A percentile compares a stretch with the other conserved stretches of the same genome.
Evolutionary conservation across 129 eudicot species (phyloP).

Genomic region (Centaurea solstitialis): DNA sequence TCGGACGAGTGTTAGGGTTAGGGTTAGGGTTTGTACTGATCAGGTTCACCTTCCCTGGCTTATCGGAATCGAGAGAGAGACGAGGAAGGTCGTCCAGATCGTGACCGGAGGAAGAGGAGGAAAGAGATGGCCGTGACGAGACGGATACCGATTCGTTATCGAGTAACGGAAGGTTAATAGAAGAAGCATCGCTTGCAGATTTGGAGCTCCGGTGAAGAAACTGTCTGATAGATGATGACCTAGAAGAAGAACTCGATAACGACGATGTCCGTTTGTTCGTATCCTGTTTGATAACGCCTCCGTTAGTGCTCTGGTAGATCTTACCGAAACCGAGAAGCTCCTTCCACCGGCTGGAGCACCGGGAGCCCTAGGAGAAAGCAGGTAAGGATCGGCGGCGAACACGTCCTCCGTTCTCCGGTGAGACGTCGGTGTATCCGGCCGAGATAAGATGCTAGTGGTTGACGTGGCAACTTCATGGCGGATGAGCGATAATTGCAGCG

Average conservation of each 20-base stretch:
- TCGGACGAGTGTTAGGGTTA: constrained; percentile 31
- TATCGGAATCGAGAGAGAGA: constrained; percentile 65
- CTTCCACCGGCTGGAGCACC: constrained; percentile 88
- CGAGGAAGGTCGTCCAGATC: constrained; percentile 75
- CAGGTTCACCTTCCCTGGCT: constrained; percentile 25
- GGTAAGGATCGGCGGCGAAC: constrained; percentile 44
- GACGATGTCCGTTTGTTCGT: constrained; percentile 38
- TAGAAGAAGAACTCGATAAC: no score
- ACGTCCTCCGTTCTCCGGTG: constrained; percentile 35
- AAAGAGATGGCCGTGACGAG: constrained; percentile 65
- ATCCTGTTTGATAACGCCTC: constrained; percentile 37
- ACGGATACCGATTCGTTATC: constrained; percentile 51
- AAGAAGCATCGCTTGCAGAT: constrained; percentile 51
- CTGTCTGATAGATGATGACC: constrained; percentile 52
- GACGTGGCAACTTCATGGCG: constrained; percentile 38
- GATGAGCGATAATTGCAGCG: constrained; percentile 44
- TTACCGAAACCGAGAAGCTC: constrained; percentile 80
- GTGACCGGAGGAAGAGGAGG: constrained; percentile 72
- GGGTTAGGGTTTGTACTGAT: no score
- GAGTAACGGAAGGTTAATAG: constrained; percentile 57
- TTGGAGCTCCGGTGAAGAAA: constrained; percentile 63
- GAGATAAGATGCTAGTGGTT: neutral
- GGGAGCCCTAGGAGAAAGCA: constrained; percentile 90
- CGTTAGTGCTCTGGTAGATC: constrained; percentile 40
- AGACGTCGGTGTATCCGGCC: constrained; percentile 47